phyloP scores from a whole-genome alignment of 192 early-diverging fungal species.

The Rhizophagus sp. region DNA sequence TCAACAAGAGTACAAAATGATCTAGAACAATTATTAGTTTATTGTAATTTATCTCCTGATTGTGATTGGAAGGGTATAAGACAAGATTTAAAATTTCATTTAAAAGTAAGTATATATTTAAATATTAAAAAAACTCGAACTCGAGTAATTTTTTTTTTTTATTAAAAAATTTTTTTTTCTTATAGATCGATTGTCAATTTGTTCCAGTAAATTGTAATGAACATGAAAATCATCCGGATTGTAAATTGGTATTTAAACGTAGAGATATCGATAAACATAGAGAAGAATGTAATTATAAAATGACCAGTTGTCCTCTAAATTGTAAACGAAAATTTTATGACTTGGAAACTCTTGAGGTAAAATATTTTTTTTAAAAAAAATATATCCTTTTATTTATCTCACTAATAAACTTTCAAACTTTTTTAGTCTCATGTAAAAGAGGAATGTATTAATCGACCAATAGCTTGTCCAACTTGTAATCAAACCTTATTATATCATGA shows the following conservation, averaged over 20 bases:
- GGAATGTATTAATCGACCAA: slow-evolving; percentile 28
- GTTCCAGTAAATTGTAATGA: slow-evolving; percentile 33
- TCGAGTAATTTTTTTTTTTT: background rate
- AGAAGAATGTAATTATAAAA: slow-evolving; percentile 23
- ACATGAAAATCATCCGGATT: slow-evolving; percentile 35
- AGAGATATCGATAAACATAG: slow-evolving; percentile 27
- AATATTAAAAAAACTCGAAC: too few species aligned
- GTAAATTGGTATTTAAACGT: slow-evolving; percentile 24
- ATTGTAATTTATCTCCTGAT: slow-evolving; percentile 24
- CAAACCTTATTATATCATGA: slow-evolving; percentile 6
- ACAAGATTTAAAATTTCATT: slow-evolving; percentile 16
- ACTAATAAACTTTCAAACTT: background rate
- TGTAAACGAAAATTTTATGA: slow-evolving; percentile 29
- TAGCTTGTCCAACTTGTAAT: slow-evolving; percentile 16
- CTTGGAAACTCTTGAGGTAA: slow-evolving; percentile 16
- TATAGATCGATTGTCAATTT: slow-evolving; percentile 18
- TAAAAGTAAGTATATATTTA: background rate
- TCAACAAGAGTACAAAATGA: slow-evolving; percentile 5
- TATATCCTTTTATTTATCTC: background rate
- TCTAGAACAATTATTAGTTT: slow-evolving; percentile 22
- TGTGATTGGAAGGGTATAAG: slow-evolving; percentile 31
- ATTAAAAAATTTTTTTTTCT: too few species aligned
- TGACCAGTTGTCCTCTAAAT: slow-evolving; percentile 22
- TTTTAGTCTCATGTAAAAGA: background rate
- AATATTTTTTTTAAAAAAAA: background rate